Base-by-base conservation (phyloP, 2,329 filamentous ascomycete species). In the Pseudogymnoascus pannorum region DNA sequence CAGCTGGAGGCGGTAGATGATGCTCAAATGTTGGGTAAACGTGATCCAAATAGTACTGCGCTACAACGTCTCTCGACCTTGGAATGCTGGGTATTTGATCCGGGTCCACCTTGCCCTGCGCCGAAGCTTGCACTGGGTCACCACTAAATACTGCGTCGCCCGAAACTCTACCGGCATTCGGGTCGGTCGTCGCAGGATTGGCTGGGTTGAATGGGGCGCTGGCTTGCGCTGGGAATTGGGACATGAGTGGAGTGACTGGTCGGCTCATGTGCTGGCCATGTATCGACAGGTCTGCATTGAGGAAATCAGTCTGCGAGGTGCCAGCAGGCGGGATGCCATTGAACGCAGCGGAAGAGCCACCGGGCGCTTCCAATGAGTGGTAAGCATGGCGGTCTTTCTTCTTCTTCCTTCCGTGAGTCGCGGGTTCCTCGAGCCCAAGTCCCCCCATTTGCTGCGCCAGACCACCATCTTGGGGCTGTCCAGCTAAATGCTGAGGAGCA, bases 371-470 rank as follows among this genome's bases (percentile, higher is more conserved):
- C 60, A 97, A 84, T 38, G 85, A 87, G 74, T 97, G 93, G 74
- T 96, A 89, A 65, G 92, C 93, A 76, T 97, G 93, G 63, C 91
- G 85, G 73, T 97, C 89, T 81, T 96, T 97, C 85, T 96, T 97
- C 81, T 92, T 91, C 74, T 80, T 88, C 72, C 85, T 76, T 66
- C 74, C 73, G 63, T 74, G 74, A 63, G 70, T 81, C 62, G 75
- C 76, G 2, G 78, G 77, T 57, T 82, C 73, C 35, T 79, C 77
- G 67, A 96, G 77, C 40, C 81, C 86, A 82, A 95, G 84, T 63
- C 85, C 86, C 42, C 87, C 87, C 87, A 96, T 88, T 74, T 95
- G 91, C 61, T 85, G 81, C 54, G 86, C 81, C 63, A 91, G 73
- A 14, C 78, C 79, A 61, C 71, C 75, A 68, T 84, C 81, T 62